Evolutionary conservation across 805 yeast genomes (phyloP).

Genomic region (Schizosaccharomyces lindneri): DNA sequence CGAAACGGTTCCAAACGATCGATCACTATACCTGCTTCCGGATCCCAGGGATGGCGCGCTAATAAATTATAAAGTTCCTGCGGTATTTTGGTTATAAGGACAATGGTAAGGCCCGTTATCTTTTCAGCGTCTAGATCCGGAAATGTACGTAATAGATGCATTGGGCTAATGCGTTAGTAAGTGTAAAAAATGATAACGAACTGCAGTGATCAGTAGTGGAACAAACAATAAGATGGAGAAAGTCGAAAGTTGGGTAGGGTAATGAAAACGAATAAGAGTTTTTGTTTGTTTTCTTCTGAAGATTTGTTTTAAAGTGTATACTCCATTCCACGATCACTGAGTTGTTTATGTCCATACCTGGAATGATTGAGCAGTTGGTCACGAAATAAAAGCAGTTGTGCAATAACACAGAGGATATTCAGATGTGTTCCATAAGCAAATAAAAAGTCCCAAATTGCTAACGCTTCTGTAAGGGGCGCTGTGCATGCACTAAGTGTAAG

Average conservation of each 20-base stretch:
- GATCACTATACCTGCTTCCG: not conserved
- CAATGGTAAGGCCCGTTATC: slow-evolving; percentile 51
- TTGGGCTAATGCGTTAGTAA: slow-evolving; percentile 22
- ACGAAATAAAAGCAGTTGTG: slow-evolving; percentile 52
- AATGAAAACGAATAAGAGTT: not conserved
- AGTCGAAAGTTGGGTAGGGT: not conserved
- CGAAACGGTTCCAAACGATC: not conserved
- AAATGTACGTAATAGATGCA: slow-evolving; percentile 45
- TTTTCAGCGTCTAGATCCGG: slow-evolving; percentile 50
- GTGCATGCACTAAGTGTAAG: slow-evolving; percentile 72
- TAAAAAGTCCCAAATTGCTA: slow-evolving; percentile 69
- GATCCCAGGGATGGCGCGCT: slow-evolving; percentile 36
- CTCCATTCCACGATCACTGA: too few species aligned
- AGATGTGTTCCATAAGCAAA: slow-evolving; percentile 79
- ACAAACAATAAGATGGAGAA: not conserved
- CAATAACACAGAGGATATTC: slow-evolving; percentile 62
- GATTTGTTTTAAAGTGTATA: not conserved
- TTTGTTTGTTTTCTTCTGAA: not conserved
- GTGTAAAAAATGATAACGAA: not conserved
- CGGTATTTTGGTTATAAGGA: slow-evolving; percentile 56
- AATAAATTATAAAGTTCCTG: slow-evolving; percentile 33
- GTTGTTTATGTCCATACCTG: not conserved
- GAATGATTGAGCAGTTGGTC: slow-evolving; percentile 22
- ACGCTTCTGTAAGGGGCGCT: slow-evolving; percentile 52
- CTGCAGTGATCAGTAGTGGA: not conserved